Evolutionary conservation across 192 early-diverging fungal species (phyloP), one percentile per base, ranked within the genome.

Genomic region (Backusella luteola): DNA sequence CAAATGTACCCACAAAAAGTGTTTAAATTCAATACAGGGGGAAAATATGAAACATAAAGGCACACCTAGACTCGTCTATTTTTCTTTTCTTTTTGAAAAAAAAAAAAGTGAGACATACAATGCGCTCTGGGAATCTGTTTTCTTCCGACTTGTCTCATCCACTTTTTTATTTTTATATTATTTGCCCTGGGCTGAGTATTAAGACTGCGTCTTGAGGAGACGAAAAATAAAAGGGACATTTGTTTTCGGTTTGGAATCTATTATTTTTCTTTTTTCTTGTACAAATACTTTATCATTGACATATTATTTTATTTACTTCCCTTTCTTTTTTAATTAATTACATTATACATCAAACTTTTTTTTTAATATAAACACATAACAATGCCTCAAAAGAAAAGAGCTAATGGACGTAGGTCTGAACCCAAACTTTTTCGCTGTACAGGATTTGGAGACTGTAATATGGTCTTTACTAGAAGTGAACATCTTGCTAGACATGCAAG

Each of bases 401-500:
- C 68, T 21, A 36, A 36, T 21, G 35, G 68, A 38, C 67, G 44
- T 17, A 42, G 29, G 6, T 34, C 67, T 68, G 38, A 66, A 52
- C 56, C 56, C 11, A 79, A 79, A 39, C 36, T 74, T 1, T 79
- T 79, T 56, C 67, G 63, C 3, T 79, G 77, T 66, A 74, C 72
- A 5, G 73, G 67, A 7, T 74, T 63, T 68, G 77, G 73, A 52
- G 32, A 74, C 17, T 79, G 77, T 42, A 35, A 72, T 19, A 79
- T 79, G 77, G 68, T 79, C 8, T 79, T 79, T 23, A 79, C 77
- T 19, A 66, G 77, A 38, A 74, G 73, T 14, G 77, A 79, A 39
- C 77, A 79, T 53, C 73, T 79, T 26, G 77, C 77, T 21, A 66
- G 77, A 14, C 77, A 79, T 69, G 67, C 84, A 75, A 69, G 80